Conservation (phyloP, 805 yeast species). For the Candida palmyrensis region DNA sequence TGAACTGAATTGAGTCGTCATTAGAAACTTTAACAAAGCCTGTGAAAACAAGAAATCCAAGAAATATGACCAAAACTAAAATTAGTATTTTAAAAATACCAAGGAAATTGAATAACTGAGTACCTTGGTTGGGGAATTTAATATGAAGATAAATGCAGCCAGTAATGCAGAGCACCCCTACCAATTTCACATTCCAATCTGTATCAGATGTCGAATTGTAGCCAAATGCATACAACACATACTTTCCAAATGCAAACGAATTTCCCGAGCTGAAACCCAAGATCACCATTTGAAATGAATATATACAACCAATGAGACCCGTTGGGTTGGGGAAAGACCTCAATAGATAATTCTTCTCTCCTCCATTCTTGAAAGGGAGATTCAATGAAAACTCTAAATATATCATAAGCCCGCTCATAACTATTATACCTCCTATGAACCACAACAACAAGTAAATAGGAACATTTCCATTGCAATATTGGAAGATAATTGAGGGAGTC, state of each 20-base stretch:
- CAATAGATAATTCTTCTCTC: slow-evolving; percentile 36
- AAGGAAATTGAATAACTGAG: slow-evolving; percentile 46
- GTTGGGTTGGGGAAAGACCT: slow-evolving; percentile 28
- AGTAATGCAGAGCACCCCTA: slow-evolving; percentile 46
- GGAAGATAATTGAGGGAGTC: slow-evolving; percentile 37
- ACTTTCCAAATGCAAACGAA: slow-evolving; percentile 61
- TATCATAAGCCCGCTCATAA: slow-evolving; percentile 35
- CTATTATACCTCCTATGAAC: slow-evolving; percentile 32
- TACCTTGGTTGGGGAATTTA: slow-evolving; percentile 44
- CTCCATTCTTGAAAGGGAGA: slow-evolving; percentile 37
- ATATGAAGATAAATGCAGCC: slow-evolving; percentile 45
- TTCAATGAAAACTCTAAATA: slow-evolving; percentile 37
- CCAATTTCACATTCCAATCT: slow-evolving; percentile 34
- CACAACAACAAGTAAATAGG: slow-evolving; percentile 28
- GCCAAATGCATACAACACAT: slow-evolving; percentile 38
- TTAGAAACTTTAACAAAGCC: slow-evolving; percentile 22
- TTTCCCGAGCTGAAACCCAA: slow-evolving; percentile 61
- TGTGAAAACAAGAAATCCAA: slow-evolving; percentile 39
- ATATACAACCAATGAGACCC: slow-evolving; percentile 33
- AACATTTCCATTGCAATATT: slow-evolving; percentile 34
- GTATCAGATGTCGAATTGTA: slow-evolving; percentile 18
- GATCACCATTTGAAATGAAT: slow-evolving; percentile 50
- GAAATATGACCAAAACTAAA: slow-evolving; percentile 41
- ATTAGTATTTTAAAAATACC: slow-evolving; percentile 52
- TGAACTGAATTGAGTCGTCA: slow-evolving; percentile 14